Evolutionary conservation across 768 basidiomycete genomes (phyloP).

Genomic region (Russula dissimulans): DNA sequence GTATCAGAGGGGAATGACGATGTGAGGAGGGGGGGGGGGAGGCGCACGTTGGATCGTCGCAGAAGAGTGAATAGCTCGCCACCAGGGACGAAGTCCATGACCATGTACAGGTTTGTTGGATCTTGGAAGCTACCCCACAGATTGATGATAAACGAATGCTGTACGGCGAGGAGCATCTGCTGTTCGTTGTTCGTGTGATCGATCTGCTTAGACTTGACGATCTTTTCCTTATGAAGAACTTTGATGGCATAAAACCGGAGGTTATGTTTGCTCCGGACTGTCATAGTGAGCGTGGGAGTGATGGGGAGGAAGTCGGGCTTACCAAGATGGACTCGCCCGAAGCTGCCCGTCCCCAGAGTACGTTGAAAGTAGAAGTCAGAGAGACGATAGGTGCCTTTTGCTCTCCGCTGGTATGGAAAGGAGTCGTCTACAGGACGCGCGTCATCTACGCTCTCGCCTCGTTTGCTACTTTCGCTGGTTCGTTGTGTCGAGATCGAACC

Average conservation of each 20-base stretch:
- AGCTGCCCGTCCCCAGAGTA: constrained; percentile 90
- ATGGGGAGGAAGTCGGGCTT: constrained; percentile 7
- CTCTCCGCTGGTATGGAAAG: constrained; percentile 34
- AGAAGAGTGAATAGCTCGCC: constrained; percentile 94
- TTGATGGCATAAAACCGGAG: constrained; percentile 96
- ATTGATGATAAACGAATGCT: constrained; percentile 92
- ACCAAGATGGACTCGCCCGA: constrained; percentile 94
- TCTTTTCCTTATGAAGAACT: constrained; percentile 87
- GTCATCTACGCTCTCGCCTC: constrained; percentile 29
- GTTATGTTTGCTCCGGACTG: constrained; percentile 88
- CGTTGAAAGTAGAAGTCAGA: constrained; percentile 73
- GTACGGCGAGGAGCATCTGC: constrained; percentile 70
- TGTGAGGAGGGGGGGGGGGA: not conserved
- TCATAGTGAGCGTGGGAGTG: not conserved
- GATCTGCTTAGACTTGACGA: constrained; percentile 88
- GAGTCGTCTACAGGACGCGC: constrained; percentile 4
- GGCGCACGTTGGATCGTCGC: constrained; percentile 74
- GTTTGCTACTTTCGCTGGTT: constrained; percentile 46
- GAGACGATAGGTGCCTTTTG: constrained; percentile 62
- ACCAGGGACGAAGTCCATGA: constrained; percentile 94
- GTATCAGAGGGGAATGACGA: constrained; percentile 8
- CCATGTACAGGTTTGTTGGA: constrained; percentile 88
- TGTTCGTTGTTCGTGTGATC: constrained; percentile 97
- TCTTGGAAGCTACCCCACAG: constrained; percentile 97
- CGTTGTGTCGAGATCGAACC: constrained; percentile 62